These are phyloP conservation scores for Candida saitoana DNA, from an alignment of 805 yeast species.

Conservation along the genomic window DNA sequence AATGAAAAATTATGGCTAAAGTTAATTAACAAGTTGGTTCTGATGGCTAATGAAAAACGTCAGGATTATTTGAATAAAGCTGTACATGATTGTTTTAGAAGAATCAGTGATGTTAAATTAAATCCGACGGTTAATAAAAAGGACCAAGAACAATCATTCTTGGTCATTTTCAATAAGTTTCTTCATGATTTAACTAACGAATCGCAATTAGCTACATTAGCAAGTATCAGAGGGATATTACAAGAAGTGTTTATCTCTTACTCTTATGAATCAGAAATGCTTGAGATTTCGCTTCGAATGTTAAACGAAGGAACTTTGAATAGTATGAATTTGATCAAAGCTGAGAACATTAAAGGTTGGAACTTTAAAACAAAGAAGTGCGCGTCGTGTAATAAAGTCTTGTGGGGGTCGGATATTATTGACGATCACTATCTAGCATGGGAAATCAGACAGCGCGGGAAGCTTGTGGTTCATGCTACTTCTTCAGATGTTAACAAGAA, in stretches of 20 bases:
- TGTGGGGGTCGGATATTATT: slow-evolving; percentile 66
- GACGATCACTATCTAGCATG: slow-evolving; percentile 50
- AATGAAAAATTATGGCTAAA: slow-evolving; percentile 29
- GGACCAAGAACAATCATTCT: slow-evolving; percentile 37
- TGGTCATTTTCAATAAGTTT: slow-evolving; percentile 52
- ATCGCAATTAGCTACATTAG: slow-evolving; percentile 47
- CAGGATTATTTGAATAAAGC: slow-evolving; percentile 19
- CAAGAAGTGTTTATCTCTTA: slow-evolving; percentile 63
- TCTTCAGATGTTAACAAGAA: slow-evolving; percentile 4
- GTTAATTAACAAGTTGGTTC: slow-evolving; percentile 22
- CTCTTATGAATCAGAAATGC: slow-evolving; percentile 57
- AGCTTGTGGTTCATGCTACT: not conserved
- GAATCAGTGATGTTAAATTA: slow-evolving; percentile 24
- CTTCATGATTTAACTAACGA: slow-evolving; percentile 39
- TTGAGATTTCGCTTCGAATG: slow-evolving; percentile 47
- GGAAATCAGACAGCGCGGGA: slow-evolving; percentile 41
- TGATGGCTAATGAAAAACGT: slow-evolving; percentile 12
- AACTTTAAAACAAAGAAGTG: slow-evolving; percentile 47
- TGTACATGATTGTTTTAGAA: slow-evolving; percentile 30
- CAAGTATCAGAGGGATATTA: slow-evolving; percentile 57
- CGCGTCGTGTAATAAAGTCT: slow-evolving; percentile 67
- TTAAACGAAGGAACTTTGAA: slow-evolving; percentile 53
- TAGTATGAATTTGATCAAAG: slow-evolving; percentile 41
- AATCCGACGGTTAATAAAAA: slow-evolving; percentile 12
- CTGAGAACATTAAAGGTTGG: slow-evolving; percentile 59